A percentile compares a stretch with the other conserved stretches of the same genome.
phyloP scores from a whole-genome alignment of 768 basidiomycete genomes.

The Suillus spraguei region DNA sequence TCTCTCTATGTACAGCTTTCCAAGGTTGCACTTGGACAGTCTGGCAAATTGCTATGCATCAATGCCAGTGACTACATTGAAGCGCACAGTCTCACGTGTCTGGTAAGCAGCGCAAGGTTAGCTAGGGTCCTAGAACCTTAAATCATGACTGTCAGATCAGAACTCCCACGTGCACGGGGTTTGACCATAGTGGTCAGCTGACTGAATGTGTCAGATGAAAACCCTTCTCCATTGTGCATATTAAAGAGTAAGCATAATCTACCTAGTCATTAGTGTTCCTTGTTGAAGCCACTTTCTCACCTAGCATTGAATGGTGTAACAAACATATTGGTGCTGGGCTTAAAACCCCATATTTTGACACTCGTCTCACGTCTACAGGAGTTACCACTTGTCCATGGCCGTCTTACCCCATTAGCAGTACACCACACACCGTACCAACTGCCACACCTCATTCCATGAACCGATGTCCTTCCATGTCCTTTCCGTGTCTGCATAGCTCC shows the following conservation, averaged over 20 bases:
- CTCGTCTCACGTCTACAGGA: too few species aligned
- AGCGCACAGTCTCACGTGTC: conserved; percentile 43
- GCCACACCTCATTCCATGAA: too few species aligned
- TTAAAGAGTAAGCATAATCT: conserved; percentile 20
- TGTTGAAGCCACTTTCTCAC: not conserved
- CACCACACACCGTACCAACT: too few species aligned
- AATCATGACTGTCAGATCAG: conserved; percentile 24
- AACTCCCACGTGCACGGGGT: conserved; percentile 39
- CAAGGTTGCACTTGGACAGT: conserved; percentile 44
- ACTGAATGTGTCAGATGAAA: conserved; percentile 46
- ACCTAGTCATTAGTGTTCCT: not conserved
- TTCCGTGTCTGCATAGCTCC: too few species aligned
- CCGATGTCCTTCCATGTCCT: too few species aligned
- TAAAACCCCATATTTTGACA: too few species aligned
- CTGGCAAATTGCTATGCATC: conserved; percentile 42
- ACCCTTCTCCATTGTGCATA: conserved; percentile 37
- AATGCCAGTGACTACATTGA: conserved; percentile 48
- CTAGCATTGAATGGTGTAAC: conserved; percentile 40
- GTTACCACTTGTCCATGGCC: too few species aligned
- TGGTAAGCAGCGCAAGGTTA: conserved; percentile 18
- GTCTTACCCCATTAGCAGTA: too few species aligned
- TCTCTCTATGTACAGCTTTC: conserved; percentile 33
- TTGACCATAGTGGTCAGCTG: conserved; percentile 44
- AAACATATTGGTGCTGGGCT: too few species aligned
- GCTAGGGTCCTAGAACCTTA: not conserved